phyloP scores from a whole-genome alignment of 208 protist species.

The Leishmania braziliensis region DNA sequence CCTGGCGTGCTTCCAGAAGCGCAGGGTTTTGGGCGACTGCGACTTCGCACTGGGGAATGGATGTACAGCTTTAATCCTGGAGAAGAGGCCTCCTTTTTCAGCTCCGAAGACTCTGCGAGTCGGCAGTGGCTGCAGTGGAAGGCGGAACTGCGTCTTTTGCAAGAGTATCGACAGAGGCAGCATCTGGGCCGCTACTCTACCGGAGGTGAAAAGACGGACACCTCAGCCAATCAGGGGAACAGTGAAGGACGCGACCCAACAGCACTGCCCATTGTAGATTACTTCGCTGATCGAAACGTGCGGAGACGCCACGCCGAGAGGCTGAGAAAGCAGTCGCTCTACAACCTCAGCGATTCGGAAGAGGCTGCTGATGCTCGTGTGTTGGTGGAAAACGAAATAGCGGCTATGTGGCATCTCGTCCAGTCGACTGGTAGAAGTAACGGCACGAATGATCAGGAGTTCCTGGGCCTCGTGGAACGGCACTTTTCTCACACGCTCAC shows the following conservation, averaged over 20 bases:
- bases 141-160: slow-evolving; percentile 19
- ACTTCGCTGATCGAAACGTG: slow-evolving; percentile 31
- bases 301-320: slow-evolving; percentile 1
- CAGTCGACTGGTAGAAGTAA: neutral
- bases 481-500: slow-evolving; percentile 31
- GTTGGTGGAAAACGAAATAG: slow-evolving; percentile 8
- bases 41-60: slow-evolving; percentile 36
- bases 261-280: neutral
- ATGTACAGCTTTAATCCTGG: slow-evolving; percentile 30
- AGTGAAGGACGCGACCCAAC: neutral
- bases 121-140: slow-evolving; percentile 39
- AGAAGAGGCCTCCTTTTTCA: slow-evolving; percentile 53
- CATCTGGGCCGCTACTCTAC: neutral
- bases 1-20: slow-evolving; percentile 33
- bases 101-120: slow-evolving; percentile 45
- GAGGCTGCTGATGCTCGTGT: neutral
- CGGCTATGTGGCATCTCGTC: slow-evolving; percentile 11
- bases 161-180: slow-evolving; percentile 18
- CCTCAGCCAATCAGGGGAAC: neutral
- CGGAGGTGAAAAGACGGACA: neutral
- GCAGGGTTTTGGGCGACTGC: neutral
- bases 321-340: slow-evolving; percentile 4
- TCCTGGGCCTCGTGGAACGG: slow-evolving; percentile 21
- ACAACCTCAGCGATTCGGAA: slow-evolving; percentile 10
- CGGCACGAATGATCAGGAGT: slow-evolving; percentile 10